Evolutionary conservation across 2,329 filamentous ascomycete genomes (phyloP), one percentile per base, ranked within the genome.

Genomic region (Sclerotinia nivalis): DNA sequence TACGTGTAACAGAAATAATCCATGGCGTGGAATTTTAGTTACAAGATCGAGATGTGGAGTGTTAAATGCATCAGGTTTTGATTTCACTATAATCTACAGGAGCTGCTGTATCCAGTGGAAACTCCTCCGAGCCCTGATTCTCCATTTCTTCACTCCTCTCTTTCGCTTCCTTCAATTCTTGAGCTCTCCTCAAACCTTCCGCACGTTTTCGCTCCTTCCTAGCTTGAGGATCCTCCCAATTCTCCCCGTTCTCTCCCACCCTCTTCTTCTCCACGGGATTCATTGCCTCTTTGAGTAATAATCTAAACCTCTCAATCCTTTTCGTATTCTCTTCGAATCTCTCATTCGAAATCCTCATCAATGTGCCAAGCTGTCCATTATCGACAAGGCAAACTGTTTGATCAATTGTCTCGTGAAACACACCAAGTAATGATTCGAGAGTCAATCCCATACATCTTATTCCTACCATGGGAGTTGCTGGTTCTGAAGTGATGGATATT

Each of bases 381-480:
- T 88, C 83, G 1, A 97, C 91, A 31, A 90, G 79, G 52, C 82
- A 84, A 31, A 82, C 76, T 54, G 50, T 50, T 25, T 50, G 31
- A 20, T 85, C 82, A 6, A 82, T 78, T 10, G 77, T 82, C 60
- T 75, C 68, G 72, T 81, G 73, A 5, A 77, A 79, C 28, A 85
- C 79, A 0, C 93, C 95, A 45, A 98, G 85, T 37, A 97, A 85
- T 1, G 91, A 92, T 80, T 97, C 93, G 72, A 97, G 88, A 0
- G 88, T 87, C 1, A 97, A 84, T 0, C 94, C 94, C 79, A 92
- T 91, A 7, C 92, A 94, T 25, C 95, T 88, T 45, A 98, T 88
- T 4, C 91, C 95, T 4, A 97, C 92, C 79, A 97, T 91, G 2
- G 93, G 93, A 59, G 84, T 88, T 6, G 75, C 62, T 18, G 61